phyloP scores from a whole-genome alignment of 192 early-diverging fungal genomes.

The Entophlyctis helioformis region DNA sequence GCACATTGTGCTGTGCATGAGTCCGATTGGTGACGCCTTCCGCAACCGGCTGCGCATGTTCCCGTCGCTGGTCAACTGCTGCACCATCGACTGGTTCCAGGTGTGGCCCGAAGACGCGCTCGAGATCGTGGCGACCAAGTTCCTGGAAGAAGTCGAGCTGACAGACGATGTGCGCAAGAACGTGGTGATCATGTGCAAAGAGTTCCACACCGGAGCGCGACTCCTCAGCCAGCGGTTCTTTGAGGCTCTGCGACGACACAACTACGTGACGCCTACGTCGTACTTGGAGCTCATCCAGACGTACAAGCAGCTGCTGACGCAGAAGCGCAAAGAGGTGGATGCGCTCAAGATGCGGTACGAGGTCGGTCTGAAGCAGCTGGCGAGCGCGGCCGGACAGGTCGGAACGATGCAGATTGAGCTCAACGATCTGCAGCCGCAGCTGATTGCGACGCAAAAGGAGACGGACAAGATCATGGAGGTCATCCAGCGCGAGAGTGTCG shows the following conservation, averaged over 20 bases:
- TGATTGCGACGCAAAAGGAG: constrained; percentile 40
- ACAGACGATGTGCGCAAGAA: constrained; percentile 20
- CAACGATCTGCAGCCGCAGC: constrained; percentile 38
- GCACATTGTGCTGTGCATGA: constrained; percentile 48
- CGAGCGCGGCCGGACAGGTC: constrained; percentile 37
- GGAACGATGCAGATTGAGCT: constrained; percentile 44
- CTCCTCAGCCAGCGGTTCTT: constrained; percentile 32
- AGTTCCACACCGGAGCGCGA: constrained; percentile 37
- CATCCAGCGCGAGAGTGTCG: constrained; percentile 36
- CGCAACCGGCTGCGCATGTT: constrained; percentile 45
- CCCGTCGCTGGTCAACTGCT: constrained; percentile 47
- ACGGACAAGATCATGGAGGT: constrained; percentile 44
- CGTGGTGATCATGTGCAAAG: constrained; percentile 44
- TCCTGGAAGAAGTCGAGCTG: constrained; percentile 46
- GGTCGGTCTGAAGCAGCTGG: constrained; percentile 42
- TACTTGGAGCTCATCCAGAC: constrained; percentile 49
- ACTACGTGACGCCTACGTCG: constrained; percentile 47
- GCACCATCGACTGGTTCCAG: constrained; percentile 55
- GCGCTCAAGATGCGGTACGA: constrained; percentile 37
- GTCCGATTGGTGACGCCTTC: constrained; percentile 48
- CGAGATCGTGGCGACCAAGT: constrained; percentile 39
- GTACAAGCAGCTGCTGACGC: constrained; percentile 37
- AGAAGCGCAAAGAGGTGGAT: constrained; percentile 38
- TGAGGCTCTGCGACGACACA: constrained; percentile 33
- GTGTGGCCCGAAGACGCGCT: constrained; percentile 52